phyloP scores from a whole-genome alignment of 306 rosid species.

The Spatholobus suberectus region DNA sequence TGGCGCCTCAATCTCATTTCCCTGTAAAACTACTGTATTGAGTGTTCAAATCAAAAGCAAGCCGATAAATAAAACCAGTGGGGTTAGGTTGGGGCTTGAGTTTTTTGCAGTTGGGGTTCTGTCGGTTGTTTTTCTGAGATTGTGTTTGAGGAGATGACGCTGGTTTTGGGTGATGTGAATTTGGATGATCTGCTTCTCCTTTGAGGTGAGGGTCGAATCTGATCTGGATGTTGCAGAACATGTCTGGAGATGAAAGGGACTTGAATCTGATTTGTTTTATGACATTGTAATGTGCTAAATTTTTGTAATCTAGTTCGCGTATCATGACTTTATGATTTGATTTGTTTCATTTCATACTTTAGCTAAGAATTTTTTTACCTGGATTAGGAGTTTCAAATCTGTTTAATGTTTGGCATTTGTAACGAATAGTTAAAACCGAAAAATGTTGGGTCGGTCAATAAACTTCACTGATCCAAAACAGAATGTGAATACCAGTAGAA shows the following conservation, averaged over 20 bases:
- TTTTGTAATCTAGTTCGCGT: not conserved
- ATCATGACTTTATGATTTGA: not conserved
- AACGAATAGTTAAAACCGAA: not conserved
- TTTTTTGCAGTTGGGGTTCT: not conserved
- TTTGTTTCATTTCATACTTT: not conserved
- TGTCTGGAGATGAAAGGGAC: not conserved
- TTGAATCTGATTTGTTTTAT: not conserved
- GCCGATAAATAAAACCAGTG: not conserved
- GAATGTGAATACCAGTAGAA: not conserved
- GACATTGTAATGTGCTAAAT: not conserved
- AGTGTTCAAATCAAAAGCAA: not conserved
- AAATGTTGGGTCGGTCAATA: not conserved
- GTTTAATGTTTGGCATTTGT: not conserved
- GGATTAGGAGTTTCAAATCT: not conserved
- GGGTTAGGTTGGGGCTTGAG: not conserved
- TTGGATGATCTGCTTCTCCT: not conserved
- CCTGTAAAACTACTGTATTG: not conserved
- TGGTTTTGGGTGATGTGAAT: not conserved
- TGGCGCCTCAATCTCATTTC: not conserved
- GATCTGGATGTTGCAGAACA: not conserved
- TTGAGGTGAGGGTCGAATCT: no score
- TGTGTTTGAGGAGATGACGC: no score
- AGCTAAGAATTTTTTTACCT: not conserved
- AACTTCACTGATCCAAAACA: not conserved
- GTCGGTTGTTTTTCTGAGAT: not conserved